Evolutionary conservation across 345 rosid species (phyloP), one percentile per base, ranked within the genome.

Genomic region (Gossypium sturtianum): DNA sequence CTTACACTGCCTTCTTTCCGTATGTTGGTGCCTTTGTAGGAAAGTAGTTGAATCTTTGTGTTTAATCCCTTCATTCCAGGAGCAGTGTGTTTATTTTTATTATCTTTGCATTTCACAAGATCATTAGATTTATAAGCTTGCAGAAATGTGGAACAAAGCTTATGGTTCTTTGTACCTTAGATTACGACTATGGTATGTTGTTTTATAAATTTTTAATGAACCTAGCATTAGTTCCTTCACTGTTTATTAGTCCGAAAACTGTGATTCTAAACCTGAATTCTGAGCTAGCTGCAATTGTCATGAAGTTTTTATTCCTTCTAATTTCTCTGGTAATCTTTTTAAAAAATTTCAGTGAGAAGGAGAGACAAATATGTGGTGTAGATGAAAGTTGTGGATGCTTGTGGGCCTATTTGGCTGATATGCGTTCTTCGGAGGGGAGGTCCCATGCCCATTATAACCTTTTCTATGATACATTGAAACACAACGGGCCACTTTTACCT

Each of bases 381-480:
- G 75, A 87, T 52, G 98, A 90, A 79, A 80, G 80, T 52, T 89
- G 93, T 80, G 98, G 97, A 75, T 95, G 98, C 76, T 23, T 93
- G 84, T 95, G 99, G 99, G 83, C 87, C 19, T 95, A 95, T 83
- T 78, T 95, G 82, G 83, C 86, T 74, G 89, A 91, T 90, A 38
- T 89, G 81, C 98, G 98, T 80, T 80, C 83, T 70, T 81, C 73
- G 0, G 81, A 74, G 72, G 89, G 86, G 71, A 85, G 86, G 57
- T 85, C 89, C 70, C 97, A 93, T 80, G 84, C 71, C 69, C 99
- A 95, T 82, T 83, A 82, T 82, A 95, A 95, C 82, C 88, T 88
- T 38, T 90, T 91, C 69, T 95, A 90, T 77, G 86, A 91, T 82
- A 87, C 92, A 67, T 64, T 74, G 34, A 91, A 77, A 84, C 85